Conservation (phyloP, 176 grass and related monocot species). For the Otatea glauca region DNA sequence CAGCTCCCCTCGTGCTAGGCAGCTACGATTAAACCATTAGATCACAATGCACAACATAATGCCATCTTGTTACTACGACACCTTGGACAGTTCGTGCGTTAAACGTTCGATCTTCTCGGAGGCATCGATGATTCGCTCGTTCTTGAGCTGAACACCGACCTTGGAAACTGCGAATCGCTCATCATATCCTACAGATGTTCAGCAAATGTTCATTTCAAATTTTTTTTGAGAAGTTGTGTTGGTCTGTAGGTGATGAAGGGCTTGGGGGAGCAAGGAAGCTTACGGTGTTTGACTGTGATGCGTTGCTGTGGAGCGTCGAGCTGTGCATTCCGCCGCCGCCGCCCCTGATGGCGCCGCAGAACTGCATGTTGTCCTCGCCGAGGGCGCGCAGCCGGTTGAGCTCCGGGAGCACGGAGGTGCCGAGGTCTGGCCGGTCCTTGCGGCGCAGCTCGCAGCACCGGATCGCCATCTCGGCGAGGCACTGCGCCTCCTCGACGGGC, state of each 20-base stretch:
- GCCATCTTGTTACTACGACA: neutral
- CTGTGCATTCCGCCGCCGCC: constrained; percentile 41
- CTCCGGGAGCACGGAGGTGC: constrained; percentile 59
- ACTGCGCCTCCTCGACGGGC: constrained; percentile 73
- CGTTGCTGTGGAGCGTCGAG: constrained; percentile 44
- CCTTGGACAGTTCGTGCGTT: neutral
- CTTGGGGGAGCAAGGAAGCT: neutral
- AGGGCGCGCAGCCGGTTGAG: constrained; percentile 51
- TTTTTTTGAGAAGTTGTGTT: neutral
- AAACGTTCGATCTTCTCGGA: constrained; percentile 41
- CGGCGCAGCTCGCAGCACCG: constrained; percentile 54
- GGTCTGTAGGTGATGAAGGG: neutral
- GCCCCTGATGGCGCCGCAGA: constrained; percentile 41
- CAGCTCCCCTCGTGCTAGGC: constrained; percentile 39
- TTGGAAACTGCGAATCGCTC: constrained; percentile 48
- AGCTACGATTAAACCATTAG: neutral
- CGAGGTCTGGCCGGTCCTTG: constrained; percentile 65
- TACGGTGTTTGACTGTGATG: constrained; percentile 37
- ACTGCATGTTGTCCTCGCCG: constrained; percentile 61
- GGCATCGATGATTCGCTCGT: constrained; percentile 41
- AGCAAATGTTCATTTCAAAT: neutral
- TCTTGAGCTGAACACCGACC: constrained; percentile 56
- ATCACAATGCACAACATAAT: constrained; percentile 3
- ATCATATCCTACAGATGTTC: constrained; percentile 39
- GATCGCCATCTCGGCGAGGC: constrained; percentile 59